Evolutionary conservation across 1,284 basidiomycete species (phyloP).

Genomic region (Boletus sp.): DNA sequence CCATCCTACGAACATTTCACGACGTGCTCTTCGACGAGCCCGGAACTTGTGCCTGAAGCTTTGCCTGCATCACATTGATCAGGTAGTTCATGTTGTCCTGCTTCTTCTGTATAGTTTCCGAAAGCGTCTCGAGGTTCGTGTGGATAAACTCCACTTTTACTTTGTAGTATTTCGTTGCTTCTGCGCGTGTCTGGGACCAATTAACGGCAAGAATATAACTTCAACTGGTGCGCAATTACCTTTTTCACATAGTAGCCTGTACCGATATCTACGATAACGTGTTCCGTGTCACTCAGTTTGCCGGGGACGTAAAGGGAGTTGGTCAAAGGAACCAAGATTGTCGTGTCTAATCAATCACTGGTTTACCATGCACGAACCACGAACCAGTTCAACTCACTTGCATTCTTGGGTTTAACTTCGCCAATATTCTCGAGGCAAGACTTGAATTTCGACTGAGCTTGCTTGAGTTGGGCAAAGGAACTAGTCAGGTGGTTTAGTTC

Average conservation of each 20-base stretch:
- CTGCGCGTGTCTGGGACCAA: constrained; percentile 62
- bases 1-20: constrained; percentile 12
- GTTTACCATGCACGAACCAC: background rate
- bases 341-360: constrained; percentile 83
- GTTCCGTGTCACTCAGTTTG: constrained; percentile 76
- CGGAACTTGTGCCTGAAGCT: constrained; percentile 54
- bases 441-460: constrained; percentile 90
- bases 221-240: constrained; percentile 43
- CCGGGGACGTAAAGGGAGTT: constrained; percentile 95
- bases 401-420: constrained; percentile 74
- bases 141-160: constrained; percentile 76
- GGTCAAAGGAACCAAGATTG: constrained; percentile 87
- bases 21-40: constrained; percentile 27
- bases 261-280: constrained; percentile 93
- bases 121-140: constrained; percentile 76
- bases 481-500: constrained; percentile 90
- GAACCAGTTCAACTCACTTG: constrained; percentile 46
- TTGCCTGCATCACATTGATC: constrained; percentile 71
- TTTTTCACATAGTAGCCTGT: constrained; percentile 97
- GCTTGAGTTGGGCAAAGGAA: constrained; percentile 90
- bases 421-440: constrained; percentile 80
- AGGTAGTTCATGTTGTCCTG: constrained; percentile 82
- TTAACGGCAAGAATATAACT: background rate
- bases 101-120: constrained; percentile 84
- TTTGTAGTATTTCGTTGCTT: constrained; percentile 75